Percentiles rank a stretch among this genome's conserved stretches.
These are phyloP conservation scores for Sporobolomyces pararoseus DNA, from an alignment of 768 basidiomycete species.

Conservation along the genomic window DNA sequence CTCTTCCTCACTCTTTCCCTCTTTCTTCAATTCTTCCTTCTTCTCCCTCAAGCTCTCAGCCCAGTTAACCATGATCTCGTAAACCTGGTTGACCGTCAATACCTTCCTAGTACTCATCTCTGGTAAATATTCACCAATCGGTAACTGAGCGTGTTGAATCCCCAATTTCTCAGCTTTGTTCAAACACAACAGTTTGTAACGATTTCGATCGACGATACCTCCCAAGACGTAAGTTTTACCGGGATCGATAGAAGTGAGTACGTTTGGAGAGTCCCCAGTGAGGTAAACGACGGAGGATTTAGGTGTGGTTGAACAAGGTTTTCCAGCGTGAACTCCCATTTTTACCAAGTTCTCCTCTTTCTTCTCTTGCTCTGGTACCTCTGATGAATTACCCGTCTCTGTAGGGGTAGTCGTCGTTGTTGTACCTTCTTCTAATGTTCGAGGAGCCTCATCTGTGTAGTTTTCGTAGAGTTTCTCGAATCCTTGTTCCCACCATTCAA, in stretches of 20 bases:
- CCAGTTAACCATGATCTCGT: constrained; percentile 83
- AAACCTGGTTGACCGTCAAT: constrained; percentile 85
- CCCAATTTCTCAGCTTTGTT: constrained; percentile 72
- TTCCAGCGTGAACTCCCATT: constrained; percentile 11
- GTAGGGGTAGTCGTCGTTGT: neutral
- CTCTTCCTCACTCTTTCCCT: constrained; percentile 51
- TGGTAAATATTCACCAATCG: constrained; percentile 85
- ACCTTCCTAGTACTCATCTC: constrained; percentile 87
- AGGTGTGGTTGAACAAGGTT: constrained; percentile 13
- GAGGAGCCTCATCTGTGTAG: neutral
- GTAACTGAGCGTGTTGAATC: constrained; percentile 80
- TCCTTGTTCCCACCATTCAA: constrained; percentile 76
- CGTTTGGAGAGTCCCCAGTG: constrained; percentile 86
- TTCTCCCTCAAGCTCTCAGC: constrained; percentile 57
- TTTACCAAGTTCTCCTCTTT: neutral
- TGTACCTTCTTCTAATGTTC: neutral
- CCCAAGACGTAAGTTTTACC: constrained; percentile 91
- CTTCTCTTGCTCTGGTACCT: neutral
- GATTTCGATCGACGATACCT: constrained; percentile 88
- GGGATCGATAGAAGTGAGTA: constrained; percentile 73
- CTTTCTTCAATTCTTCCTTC: constrained; percentile 44
- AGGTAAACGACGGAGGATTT: constrained; percentile 74
- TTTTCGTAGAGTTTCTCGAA: constrained; percentile 43
- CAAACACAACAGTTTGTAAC: constrained; percentile 72
- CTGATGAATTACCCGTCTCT: neutral